Evolutionary conservation across 2,329 filamentous ascomycete genomes (phyloP).

Genomic region (Alternaria viburni): DNA sequence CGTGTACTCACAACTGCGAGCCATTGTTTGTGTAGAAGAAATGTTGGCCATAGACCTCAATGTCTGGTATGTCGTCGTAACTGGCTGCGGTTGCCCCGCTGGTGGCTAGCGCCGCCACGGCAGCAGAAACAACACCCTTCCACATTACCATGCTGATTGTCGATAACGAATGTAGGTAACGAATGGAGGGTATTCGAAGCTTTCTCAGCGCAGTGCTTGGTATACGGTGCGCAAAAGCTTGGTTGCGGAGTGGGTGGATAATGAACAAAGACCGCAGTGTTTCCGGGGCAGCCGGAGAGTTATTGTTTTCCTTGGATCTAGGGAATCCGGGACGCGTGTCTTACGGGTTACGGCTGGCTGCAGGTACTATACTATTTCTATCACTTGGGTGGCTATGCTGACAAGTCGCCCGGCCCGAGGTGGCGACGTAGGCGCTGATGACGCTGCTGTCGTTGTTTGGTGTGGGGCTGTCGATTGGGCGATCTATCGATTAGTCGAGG

Average conservation of each 20-base stretch:
- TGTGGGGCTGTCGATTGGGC: constrained; percentile 1
- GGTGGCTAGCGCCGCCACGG: constrained; percentile 20
- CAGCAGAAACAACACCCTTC: constrained; percentile 18
- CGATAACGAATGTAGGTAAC: constrained; percentile 11
- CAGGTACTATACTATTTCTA: constrained; percentile 1
- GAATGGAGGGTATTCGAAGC: constrained; percentile 9
- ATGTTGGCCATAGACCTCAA: constrained; percentile 69
- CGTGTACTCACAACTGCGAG: constrained; percentile 63
- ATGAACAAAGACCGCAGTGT: not conserved
- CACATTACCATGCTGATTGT: constrained; percentile 9
- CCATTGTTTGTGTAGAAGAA: constrained; percentile 89
- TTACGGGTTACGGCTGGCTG: not conserved
- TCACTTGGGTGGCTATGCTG: not conserved
- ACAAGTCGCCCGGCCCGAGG: not conserved
- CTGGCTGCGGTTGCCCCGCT: constrained; percentile 31
- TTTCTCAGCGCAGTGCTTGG: constrained; percentile 19
- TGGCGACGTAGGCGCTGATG: constrained; percentile 5
- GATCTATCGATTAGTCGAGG: not conserved
- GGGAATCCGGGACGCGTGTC: not conserved
- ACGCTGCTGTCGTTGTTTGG: constrained; percentile 1
- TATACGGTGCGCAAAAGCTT: constrained; percentile 13
- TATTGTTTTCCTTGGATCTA: not conserved
- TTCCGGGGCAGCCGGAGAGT: constrained; percentile 6
- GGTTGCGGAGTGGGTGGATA: constrained; percentile 1
- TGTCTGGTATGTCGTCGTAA: constrained; percentile 40